Evolutionary conservation across 1,284 basidiomycete species (phyloP), one percentile per base, ranked within the genome.

Genomic region (Afroboletus lepidellus): DNA sequence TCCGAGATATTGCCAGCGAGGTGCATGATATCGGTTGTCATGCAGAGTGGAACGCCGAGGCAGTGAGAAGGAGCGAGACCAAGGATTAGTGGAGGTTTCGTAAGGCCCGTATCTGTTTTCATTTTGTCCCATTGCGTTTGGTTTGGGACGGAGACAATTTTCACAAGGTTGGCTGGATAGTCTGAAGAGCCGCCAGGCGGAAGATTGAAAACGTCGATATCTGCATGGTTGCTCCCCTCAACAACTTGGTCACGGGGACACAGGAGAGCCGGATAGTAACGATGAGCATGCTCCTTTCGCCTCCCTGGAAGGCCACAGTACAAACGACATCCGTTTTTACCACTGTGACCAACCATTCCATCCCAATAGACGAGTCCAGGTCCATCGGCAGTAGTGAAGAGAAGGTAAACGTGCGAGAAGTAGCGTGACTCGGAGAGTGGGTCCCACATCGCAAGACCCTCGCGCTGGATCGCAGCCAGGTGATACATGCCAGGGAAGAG

Each of bases 41-140:
- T n/a, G n/a, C n/a, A n/a, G n/a, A n/a, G n/a, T n/a, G n/a, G n/a
- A n/a, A n/a, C n/a, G n/a, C n/a, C n/a, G n/a, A n/a, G n/a, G n/a
- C n/a, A n/a, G n/a, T n/a, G n/a, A n/a, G n/a, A n/a, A n/a, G n/a
- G n/a, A n/a, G n/a, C n/a, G n/a, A n/a, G n/a, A n/a, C n/a, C n/a
- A n/a, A n/a, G n/a, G n/a, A n/a, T n/a, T n/a, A n/a, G n/a, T 0
- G 51, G 54, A 0, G 57, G 57, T 24, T 58, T 60, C 0, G 48
- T 58, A 0, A 66, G 53, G 0, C 62, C 53, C 0, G 57, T 66
- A 0, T 51, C 51, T 0, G 41, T 54, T 5, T 47, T 55, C 3
- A 36, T 32, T 1, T 25, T n/a, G n/a, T 56, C 36, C 29, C 45
- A 60, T 5, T 60, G 48, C 0, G 15, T 30, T 4, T 41, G 30